These are phyloP conservation scores for Artemisia argyi DNA, from an alignment of 129 eudicot species.

Conservation along the genomic window DNA sequence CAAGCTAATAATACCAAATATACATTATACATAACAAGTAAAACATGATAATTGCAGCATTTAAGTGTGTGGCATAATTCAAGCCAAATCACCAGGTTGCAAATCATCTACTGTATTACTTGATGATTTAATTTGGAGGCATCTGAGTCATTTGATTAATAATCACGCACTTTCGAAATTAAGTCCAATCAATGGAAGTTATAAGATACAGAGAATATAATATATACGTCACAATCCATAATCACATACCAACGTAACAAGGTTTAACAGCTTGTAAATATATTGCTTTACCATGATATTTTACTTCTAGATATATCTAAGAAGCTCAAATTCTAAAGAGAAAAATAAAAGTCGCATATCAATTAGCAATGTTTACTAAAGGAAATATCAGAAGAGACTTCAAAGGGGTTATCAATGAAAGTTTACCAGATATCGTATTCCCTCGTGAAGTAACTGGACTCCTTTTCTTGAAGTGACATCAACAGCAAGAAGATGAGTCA, in stretches of 20 bases:
- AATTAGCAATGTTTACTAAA: neutral
- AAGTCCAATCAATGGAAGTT: too few species aligned
- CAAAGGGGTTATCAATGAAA: neutral
- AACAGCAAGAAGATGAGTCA: conserved; percentile 89
- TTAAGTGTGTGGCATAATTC: neutral
- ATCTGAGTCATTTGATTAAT: neutral
- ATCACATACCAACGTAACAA: too few species aligned
- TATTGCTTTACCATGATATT: too few species aligned
- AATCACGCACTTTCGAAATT: too few species aligned
- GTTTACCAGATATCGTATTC: conserved; percentile 83
- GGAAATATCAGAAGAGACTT: neutral
- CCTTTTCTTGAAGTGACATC: conserved; percentile 75
- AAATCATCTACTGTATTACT: neutral
- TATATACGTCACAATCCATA: too few species aligned
- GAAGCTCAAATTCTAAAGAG: too few species aligned
- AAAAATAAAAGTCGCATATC: neutral
- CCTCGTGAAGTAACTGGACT: conserved; percentile 79
- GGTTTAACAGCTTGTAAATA: too few species aligned
- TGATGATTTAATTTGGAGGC: too few species aligned
- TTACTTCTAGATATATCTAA: too few species aligned
- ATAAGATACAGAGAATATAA: too few species aligned
- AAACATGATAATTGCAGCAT: neutral
- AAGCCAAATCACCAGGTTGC: neutral
- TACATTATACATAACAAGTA: too few species aligned
- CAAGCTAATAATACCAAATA: too few species aligned